Conservation (phyloP, 495 filamentous ascomycete genomes). For the Clavariopsis aquatica region DNA sequence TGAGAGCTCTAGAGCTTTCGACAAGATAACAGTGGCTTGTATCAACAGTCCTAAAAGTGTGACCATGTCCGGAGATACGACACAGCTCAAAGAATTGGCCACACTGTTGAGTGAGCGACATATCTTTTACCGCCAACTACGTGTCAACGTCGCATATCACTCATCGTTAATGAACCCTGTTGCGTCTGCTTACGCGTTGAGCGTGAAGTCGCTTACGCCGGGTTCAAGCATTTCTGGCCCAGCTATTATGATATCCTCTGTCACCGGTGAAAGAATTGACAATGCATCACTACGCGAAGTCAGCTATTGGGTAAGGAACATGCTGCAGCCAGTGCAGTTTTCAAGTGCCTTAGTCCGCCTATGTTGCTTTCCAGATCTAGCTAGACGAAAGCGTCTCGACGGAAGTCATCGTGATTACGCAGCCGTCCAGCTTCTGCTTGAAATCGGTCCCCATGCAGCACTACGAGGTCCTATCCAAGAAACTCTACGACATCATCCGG, state of each 20-base stretch:
- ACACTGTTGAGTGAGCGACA: slow-evolving; percentile 33
- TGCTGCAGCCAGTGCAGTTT: slow-evolving; percentile 51
- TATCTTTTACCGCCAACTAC: slow-evolving; percentile 49
- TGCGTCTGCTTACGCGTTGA: slow-evolving; percentile 46
- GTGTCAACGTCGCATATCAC: slow-evolving; percentile 59
- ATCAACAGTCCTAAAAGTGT: slow-evolving; percentile 44
- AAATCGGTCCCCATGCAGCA: slow-evolving; percentile 4
- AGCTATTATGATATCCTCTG: slow-evolving; percentile 39
- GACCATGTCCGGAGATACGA: slow-evolving; percentile 44
- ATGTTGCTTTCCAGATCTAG: not conserved
- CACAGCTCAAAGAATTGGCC: slow-evolving; percentile 44
- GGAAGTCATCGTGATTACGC: slow-evolving; percentile 5
- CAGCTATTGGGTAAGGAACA: slow-evolving; percentile 52
- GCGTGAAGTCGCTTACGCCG: slow-evolving; percentile 38
- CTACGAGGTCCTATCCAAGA: slow-evolving; percentile 7
- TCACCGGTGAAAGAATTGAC: slow-evolving; percentile 39
- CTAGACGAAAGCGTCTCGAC: not conserved
- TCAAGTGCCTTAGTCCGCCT: slow-evolving; percentile 30
- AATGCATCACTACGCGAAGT: slow-evolving; percentile 1
- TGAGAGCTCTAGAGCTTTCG: too few species aligned
- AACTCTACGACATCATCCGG: not conserved
- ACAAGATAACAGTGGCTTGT: slow-evolving; percentile 35
- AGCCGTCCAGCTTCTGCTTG: not conserved
- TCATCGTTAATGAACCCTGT: slow-evolving; percentile 58
- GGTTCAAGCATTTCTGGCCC: not conserved